A percentile compares a stretch with the other conserved stretches of the same genome.
Conservation (phyloP, 768 basidiomycete species). For the Lactarius pseudohatsudake region DNA sequence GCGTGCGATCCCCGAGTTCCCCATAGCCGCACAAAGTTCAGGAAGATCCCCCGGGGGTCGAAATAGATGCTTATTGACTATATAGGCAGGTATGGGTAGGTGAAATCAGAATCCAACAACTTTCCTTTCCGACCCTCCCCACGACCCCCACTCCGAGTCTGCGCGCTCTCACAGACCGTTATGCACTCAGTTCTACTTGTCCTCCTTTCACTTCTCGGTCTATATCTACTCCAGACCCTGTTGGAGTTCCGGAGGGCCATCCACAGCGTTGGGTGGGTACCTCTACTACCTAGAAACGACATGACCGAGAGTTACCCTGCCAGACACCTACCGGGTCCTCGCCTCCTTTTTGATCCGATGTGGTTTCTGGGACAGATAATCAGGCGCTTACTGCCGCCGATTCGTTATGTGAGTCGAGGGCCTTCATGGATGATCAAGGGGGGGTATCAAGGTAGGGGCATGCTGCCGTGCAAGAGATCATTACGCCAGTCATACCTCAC, state of each 20-base stretch:
- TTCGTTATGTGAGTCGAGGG: neutral
- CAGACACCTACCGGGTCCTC: neutral
- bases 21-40: too few relatives aligned
- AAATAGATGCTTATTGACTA: too few relatives aligned
- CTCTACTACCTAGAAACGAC: neutral
- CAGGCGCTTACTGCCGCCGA: neutral
- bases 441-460: conserved; percentile 14
- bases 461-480: too few relatives aligned
- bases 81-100: too few relatives aligned
- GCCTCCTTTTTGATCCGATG: neutral
- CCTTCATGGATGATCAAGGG: neutral
- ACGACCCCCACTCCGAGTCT: neutral
- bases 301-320: neutral
- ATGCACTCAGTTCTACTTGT: neutral
- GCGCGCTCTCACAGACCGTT: neutral
- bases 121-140: too few relatives aligned
- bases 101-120: too few relatives aligned
- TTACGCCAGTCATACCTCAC: neutral
- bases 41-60: too few relatives aligned
- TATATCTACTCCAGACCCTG: neutral
- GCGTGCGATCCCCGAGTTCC: too few relatives aligned
- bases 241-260: neutral
- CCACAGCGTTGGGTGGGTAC: neutral
- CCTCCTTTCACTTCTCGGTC: neutral
- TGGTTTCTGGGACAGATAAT: neutral